Percentiles rank a stretch among this genome's conserved stretches.
These are phyloP conservation scores for Boletus semigastroideus DNA, from an alignment of 1,284 basidiomycete species.

Conservation along the genomic window DNA sequence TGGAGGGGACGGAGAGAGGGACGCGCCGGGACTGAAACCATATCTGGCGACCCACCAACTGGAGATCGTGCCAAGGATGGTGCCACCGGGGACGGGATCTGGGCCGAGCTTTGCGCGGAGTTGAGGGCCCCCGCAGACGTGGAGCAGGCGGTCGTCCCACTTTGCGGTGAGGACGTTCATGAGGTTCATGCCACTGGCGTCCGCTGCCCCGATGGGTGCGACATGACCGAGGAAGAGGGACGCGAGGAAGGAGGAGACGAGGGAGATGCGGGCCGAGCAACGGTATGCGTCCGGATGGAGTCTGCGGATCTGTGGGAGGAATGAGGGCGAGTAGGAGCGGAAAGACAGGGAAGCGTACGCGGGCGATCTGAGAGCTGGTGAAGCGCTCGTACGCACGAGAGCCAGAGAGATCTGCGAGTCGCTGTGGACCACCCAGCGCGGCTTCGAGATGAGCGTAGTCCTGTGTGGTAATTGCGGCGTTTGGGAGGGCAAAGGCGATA, in stretches of 20 bases:
- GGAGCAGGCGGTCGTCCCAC: constrained; percentile 1
- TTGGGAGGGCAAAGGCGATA: background rate
- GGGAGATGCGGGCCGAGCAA: constrained; percentile 3
- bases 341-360: background rate
- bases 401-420: background rate
- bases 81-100: constrained; percentile 4
- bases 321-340: background rate
- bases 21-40: constrained; percentile 2
- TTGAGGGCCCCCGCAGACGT: background rate
- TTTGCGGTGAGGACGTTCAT: constrained; percentile 2
- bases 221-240: constrained; percentile 8
- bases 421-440: constrained; percentile 1
- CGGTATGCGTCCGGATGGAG: background rate
- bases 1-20: constrained; percentile 13
- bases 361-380: constrained; percentile 4
- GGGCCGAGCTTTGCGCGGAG: constrained; percentile 5
- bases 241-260: constrained; percentile 1
- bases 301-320: constrained; percentile 1
- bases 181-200: constrained; percentile 10
- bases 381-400: constrained; percentile 6
- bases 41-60: constrained; percentile 5
- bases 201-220: constrained; percentile 5
- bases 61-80: constrained; percentile 4
- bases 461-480: constrained; percentile 4
- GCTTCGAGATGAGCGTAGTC: constrained; percentile 3